Percentiles rank a stretch among this genome's conserved stretches.
Conservation (phyloP, 2,329 filamentous ascomycete species). For the Conoideocrella luteorostrata region DNA sequence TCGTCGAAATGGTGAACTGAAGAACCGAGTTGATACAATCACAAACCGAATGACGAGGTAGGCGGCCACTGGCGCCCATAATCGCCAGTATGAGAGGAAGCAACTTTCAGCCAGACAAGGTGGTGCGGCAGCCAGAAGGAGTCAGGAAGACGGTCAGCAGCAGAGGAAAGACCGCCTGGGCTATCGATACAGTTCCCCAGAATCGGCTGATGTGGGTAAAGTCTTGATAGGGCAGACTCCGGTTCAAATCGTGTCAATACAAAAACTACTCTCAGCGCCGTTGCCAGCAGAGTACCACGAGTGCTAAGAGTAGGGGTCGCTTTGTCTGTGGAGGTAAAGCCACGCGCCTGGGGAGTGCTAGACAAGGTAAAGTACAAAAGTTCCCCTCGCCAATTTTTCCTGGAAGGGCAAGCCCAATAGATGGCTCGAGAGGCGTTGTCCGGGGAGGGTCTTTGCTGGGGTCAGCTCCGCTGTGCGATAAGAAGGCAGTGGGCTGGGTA, state of each 20-base stretch:
- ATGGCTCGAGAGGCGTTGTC: slow-evolving; percentile 17
- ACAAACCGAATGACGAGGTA: slow-evolving; percentile 23
- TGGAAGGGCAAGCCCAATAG: slow-evolving; percentile 28
- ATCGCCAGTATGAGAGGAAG: slow-evolving; percentile 25
- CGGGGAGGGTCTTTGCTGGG: slow-evolving; percentile 17
- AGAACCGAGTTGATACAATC: slow-evolving; percentile 24
- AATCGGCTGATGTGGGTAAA: slow-evolving; percentile 15
- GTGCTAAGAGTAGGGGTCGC: slow-evolving; percentile 9
- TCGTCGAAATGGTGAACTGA: slow-evolving; percentile 26
- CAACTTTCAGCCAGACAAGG: slow-evolving; percentile 6
- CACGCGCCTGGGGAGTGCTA: slow-evolving; percentile 26
- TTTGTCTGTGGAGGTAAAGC: slow-evolving; percentile 24
- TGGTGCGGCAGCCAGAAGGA: slow-evolving; percentile 11
- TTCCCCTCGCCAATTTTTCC: slow-evolving; percentile 32
- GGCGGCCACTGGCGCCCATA: slow-evolving; percentile 31
- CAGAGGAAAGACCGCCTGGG: slow-evolving; percentile 7
- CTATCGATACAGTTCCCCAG: slow-evolving; percentile 15
- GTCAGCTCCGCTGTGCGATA: slow-evolving; percentile 11
- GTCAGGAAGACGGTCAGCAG: slow-evolving; percentile 13
- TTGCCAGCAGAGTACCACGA: slow-evolving; percentile 5
- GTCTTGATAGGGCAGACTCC: slow-evolving; percentile 14
- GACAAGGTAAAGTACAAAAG: slow-evolving; percentile 35
- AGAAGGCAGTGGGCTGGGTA: slow-evolving; percentile 1
- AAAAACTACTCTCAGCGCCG: slow-evolving; percentile 6
- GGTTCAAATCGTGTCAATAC: slow-evolving; percentile 9